These are phyloP conservation scores for Pestalotiopsis sp. DNA, from an alignment of 2,329 filamentous ascomycete species.

Conservation along the genomic window DNA sequence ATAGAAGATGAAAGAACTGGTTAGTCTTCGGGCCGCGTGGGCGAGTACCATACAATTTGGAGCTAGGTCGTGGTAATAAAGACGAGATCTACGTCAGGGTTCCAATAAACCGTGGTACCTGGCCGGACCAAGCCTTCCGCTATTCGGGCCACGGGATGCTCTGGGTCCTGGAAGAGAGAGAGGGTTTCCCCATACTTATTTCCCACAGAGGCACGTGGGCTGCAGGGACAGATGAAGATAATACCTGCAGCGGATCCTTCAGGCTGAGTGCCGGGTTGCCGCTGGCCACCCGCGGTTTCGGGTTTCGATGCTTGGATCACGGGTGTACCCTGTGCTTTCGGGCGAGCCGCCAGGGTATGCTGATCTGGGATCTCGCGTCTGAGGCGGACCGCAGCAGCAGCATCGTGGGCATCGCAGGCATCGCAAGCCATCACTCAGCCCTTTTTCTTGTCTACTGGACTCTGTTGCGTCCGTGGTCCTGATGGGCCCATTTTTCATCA, in stretches of 20 bases:
- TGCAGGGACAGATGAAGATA: not conserved
- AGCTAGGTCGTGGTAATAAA: too few relatives aligned
- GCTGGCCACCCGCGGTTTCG: constrained; percentile 5
- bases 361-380: not conserved
- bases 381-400: not conserved
- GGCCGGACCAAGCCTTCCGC: not conserved
- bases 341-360: constrained; percentile 1
- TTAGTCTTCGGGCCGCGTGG: not conserved
- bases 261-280: not conserved
- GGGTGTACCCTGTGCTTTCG: not conserved
- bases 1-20: not conserved
- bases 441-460: not conserved
- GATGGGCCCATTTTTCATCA: constrained; percentile 2
- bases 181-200: not conserved
- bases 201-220: not conserved
- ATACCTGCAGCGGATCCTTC: not conserved
- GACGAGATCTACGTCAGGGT: not conserved
- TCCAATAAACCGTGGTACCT: not conserved
- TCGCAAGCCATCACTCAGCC: not conserved
- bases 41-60: not conserved
- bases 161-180: not conserved
- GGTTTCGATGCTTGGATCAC: not conserved
- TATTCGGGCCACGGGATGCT: not conserved
- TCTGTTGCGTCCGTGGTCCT: not conserved
- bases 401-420: not conserved